Percentiles rank a stretch among this genome's conserved stretches.
Conservation (phyloP, 441 rosid species). For the Brassica balearica region DNA sequence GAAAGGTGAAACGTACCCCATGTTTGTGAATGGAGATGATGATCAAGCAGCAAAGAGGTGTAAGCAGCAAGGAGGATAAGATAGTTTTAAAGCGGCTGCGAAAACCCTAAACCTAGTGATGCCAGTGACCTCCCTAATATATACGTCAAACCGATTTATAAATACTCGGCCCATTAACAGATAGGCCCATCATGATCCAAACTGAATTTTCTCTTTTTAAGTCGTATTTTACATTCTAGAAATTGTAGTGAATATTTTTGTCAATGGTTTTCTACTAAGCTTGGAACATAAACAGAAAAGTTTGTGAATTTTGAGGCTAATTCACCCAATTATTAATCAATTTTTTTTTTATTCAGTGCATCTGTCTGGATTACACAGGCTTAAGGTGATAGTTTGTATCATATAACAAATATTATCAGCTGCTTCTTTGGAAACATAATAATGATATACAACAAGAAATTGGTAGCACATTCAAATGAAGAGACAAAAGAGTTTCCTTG, state of each 20-base stretch:
- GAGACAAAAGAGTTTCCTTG: background rate
- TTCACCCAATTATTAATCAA: background rate
- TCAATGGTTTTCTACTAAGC: background rate
- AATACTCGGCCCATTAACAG: background rate
- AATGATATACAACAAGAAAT: constrained; percentile 34
- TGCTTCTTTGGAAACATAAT: constrained; percentile 14
- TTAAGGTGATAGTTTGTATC: constrained; percentile 4
- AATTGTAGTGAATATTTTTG: background rate
- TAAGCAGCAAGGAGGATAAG: background rate
- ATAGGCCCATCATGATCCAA: background rate
- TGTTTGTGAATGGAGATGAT: constrained; percentile 24
- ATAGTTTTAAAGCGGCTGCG: background rate
- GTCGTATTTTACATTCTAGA: constrained; percentile 3
- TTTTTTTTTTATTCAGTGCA: background rate
- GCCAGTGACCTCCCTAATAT: background rate
- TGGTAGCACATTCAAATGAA: constrained; percentile 11
- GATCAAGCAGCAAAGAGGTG: constrained; percentile 13
- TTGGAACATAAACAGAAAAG: background rate
- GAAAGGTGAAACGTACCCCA: constrained; percentile 36
- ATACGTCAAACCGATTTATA: background rate
- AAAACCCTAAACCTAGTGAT: constrained; percentile 36
- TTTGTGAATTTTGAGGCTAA: background rate
- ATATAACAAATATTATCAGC: background rate
- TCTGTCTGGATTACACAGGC: background rate
- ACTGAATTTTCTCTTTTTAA: too few species aligned